Conservation (phyloP, 305 asterid genomes). For the Fraxinus floribunda region DNA sequence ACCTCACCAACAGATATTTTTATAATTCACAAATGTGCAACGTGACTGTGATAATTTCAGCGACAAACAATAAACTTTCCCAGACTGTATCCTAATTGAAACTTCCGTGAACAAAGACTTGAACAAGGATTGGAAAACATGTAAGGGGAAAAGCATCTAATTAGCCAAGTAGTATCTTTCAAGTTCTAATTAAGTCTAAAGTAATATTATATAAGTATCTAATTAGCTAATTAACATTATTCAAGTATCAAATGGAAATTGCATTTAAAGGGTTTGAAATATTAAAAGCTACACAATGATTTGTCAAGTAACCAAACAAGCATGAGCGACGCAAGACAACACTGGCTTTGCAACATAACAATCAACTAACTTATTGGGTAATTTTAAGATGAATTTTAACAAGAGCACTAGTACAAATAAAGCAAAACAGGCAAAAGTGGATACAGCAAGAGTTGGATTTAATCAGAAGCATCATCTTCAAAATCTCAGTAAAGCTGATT, state of each 20-base stretch:
- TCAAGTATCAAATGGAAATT: not conserved
- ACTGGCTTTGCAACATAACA: not conserved
- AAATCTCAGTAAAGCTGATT: not conserved
- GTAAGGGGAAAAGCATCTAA: not conserved
- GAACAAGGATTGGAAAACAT: not conserved
- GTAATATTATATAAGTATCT: not conserved
- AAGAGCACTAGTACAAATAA: not conserved
- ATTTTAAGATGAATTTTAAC: not conserved
- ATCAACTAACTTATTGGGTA: not conserved
- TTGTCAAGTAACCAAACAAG: not conserved
- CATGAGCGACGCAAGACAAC: not conserved
- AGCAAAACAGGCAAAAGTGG: not conserved
- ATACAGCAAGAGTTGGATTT: not conserved
- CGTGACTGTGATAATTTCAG: not conserved
- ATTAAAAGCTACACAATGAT: not conserved
- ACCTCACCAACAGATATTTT: not conserved
- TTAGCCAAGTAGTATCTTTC: not conserved
- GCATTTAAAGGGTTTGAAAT: not conserved
- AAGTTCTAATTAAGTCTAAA: not conserved
- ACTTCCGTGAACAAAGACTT: not conserved
- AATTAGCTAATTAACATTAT: not conserved
- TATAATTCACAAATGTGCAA: not conserved
- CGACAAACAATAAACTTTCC: not conserved
- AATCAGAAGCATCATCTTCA: slow-evolving; percentile 14
- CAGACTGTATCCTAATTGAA: not conserved